These are phyloP conservation scores for Dacryopinax spathularia DNA, from an alignment of 768 basidiomycete species.

Conservation along the genomic window DNA sequence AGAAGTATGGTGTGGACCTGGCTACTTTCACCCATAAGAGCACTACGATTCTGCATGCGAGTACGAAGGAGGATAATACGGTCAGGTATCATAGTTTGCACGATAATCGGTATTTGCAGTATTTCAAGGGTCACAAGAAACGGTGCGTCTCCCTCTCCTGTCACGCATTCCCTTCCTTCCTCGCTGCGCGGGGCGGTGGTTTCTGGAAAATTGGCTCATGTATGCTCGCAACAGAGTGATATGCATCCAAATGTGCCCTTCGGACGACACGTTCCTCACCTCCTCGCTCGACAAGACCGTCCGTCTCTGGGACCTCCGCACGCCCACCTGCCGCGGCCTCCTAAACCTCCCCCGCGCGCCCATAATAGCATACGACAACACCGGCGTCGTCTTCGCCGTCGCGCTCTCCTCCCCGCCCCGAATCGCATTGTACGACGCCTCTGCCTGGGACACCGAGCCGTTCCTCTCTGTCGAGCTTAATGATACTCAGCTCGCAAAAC, in stretches of 20 bases:
- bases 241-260: slow-evolving; percentile 80
- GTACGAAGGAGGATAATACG: slow-evolving; percentile 89
- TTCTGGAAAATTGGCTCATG: background rate
- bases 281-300: slow-evolving; percentile 89
- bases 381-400: slow-evolving; percentile 75
- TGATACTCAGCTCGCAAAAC: slow-evolving; percentile 58
- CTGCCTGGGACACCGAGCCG: slow-evolving; percentile 81
- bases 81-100: slow-evolving; percentile 89
- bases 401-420: slow-evolving; percentile 69
- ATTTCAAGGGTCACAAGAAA: slow-evolving; percentile 88
- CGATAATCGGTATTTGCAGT: slow-evolving; percentile 90
- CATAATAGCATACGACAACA: slow-evolving; percentile 69
- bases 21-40: slow-evolving; percentile 90
- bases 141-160: slow-evolving; percentile 22
- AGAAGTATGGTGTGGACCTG: slow-evolving; percentile 93
- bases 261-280: slow-evolving; percentile 92
- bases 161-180: background rate
- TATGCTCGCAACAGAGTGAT: slow-evolving; percentile 39
- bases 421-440: slow-evolving; percentile 72
- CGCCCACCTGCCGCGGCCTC: slow-evolving; percentile 56
- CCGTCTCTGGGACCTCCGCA: slow-evolving; percentile 86
- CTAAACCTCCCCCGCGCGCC: slow-evolving; percentile 49
- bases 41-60: slow-evolving; percentile 72
- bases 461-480: slow-evolving; percentile 73
- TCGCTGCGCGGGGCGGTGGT: background rate